These are phyloP conservation scores for Hypoxylon crocopeplum DNA, from an alignment of 495 filamentous ascomycete genomes.

Conservation along the genomic window DNA sequence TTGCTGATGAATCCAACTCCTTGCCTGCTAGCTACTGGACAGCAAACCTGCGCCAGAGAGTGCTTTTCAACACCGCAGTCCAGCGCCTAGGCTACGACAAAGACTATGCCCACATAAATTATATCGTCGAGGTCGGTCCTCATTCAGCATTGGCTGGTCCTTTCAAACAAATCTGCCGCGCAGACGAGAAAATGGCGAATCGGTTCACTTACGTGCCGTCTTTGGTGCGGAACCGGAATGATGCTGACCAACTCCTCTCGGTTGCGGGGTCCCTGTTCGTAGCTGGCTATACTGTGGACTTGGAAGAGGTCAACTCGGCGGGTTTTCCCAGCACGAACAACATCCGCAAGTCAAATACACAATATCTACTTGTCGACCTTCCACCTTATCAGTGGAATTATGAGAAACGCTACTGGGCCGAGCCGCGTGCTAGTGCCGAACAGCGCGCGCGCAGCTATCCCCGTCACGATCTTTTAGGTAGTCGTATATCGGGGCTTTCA, in stretches of 20 bases:
- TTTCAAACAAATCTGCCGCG: constrained; percentile 48
- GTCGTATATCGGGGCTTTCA: constrained; percentile 37
- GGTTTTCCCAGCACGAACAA: constrained; percentile 4
- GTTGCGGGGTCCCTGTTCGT: constrained; percentile 51
- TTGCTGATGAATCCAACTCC: not conserved
- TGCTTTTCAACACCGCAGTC: constrained; percentile 53
- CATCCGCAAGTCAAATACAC: constrained; percentile 22
- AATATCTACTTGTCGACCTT: constrained; percentile 24
- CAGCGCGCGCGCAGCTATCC: constrained; percentile 31
- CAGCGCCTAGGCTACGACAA: constrained; percentile 18
- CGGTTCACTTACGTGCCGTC: constrained; percentile 44
- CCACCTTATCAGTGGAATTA: constrained; percentile 56
- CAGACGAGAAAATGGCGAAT: constrained; percentile 16
- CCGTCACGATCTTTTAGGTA: constrained; percentile 55
- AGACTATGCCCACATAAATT: constrained; percentile 6
- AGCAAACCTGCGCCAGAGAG: constrained; percentile 53
- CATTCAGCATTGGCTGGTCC: constrained; percentile 60
- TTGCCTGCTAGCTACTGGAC: constrained; percentile 49
- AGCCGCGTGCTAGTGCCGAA: constrained; percentile 45
- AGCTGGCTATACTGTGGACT: constrained; percentile 9
- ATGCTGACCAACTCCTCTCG: constrained; percentile 40
- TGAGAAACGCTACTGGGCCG: constrained; percentile 46
- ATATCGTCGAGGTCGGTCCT: constrained; percentile 60
- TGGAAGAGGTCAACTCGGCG: constrained; percentile 15
- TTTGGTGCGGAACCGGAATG: constrained; percentile 45